A percentile compares a stretch with the other conserved stretches of the same genome.
Conservation (phyloP, 2,329 filamentous ascomycete genomes). For the Lecanosticta acicola region DNA sequence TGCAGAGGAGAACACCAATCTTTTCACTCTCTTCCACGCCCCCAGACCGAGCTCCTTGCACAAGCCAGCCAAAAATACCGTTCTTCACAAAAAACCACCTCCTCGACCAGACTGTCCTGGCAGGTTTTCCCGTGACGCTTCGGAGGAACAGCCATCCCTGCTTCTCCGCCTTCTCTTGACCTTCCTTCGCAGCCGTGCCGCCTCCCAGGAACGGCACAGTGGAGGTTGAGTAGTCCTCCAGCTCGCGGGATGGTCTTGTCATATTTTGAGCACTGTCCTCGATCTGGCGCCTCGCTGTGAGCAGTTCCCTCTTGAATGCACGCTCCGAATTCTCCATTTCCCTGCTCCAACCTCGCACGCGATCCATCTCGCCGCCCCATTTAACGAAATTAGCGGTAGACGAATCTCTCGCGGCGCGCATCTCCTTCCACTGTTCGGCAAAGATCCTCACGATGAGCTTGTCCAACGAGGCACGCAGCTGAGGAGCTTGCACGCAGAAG, state of each 20-base stretch:
- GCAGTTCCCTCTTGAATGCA: conserved; percentile 74
- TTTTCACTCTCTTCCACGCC: conserved; percentile 94
- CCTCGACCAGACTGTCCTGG: conserved; percentile 80
- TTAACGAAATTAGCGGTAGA: conserved; percentile 57
- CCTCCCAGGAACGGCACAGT: conserved; percentile 82
- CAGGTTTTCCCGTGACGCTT: conserved; percentile 78
- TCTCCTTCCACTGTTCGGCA: conserved; percentile 81
- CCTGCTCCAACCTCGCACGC: conserved; percentile 84
- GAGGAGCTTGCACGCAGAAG: conserved; percentile 81
- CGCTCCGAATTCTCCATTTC: conserved; percentile 90
- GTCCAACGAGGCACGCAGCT: conserved; percentile 77
- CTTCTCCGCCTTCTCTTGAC: conserved; percentile 59
- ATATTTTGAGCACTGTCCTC: conserved; percentile 67
- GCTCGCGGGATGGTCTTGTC: conserved; percentile 77
- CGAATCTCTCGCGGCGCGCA: conserved; percentile 65
- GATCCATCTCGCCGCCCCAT: conserved; percentile 77
- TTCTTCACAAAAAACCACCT: conserved; percentile 95
- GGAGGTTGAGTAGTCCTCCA: conserved; percentile 86
- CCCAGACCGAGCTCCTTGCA: conserved; percentile 69
- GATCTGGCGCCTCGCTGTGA: conserved; percentile 72
- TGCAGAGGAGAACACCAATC: conserved; percentile 90
- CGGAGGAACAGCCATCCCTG: conserved; percentile 91
- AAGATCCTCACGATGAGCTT: conserved; percentile 80
- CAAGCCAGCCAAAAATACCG: conserved; percentile 91
- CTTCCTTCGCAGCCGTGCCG: conserved; percentile 55